phyloP scores from a whole-genome alignment of 768 basidiomycete genomes.

The Hortiboletus flavorubellus region DNA sequence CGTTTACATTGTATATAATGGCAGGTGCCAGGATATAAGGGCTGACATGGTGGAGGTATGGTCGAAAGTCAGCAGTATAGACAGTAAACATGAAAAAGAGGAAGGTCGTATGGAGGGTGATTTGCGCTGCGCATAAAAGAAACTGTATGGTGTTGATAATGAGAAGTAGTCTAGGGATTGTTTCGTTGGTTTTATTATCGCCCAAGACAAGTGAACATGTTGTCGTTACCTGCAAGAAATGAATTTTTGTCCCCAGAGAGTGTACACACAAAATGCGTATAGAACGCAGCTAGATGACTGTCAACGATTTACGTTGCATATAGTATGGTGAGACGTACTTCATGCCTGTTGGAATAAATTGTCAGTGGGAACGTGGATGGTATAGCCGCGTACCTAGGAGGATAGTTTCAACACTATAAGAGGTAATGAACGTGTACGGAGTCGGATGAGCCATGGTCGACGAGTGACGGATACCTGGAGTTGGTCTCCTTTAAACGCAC shows the following conservation, averaged over 20 bases:
- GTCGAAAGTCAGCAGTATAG: background rate
- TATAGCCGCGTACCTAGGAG: conserved; percentile 17
- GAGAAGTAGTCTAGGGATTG: conserved; percentile 6
- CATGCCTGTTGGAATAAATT: conserved; percentile 6
- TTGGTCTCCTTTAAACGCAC: background rate
- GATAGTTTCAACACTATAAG: conserved; percentile 10
- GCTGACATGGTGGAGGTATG: background rate
- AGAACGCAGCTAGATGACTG: conserved; percentile 10
- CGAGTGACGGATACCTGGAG: background rate
- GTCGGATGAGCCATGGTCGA: conserved; percentile 3
- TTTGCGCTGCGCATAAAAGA: conserved; percentile 11
- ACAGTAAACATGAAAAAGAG: conserved; percentile 4
- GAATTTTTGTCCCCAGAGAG: conserved; percentile 11
- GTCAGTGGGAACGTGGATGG: background rate
- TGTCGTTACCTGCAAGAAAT: conserved; percentile 5
- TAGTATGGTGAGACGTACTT: conserved; percentile 7
- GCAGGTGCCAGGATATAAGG: background rate
- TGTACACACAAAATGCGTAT: conserved; percentile 14
- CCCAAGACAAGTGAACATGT: background rate
- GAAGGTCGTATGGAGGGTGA: conserved; percentile 1
- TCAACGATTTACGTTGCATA: background rate
- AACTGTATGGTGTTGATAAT: conserved; percentile 15
- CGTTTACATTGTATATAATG: conserved; percentile 11
- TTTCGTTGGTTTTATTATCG: background rate
- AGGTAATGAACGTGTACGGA: conserved; percentile 2